Base-by-base conservation (phyloP, 129 eudicot genomes). In the Apium graveolens region DNA sequence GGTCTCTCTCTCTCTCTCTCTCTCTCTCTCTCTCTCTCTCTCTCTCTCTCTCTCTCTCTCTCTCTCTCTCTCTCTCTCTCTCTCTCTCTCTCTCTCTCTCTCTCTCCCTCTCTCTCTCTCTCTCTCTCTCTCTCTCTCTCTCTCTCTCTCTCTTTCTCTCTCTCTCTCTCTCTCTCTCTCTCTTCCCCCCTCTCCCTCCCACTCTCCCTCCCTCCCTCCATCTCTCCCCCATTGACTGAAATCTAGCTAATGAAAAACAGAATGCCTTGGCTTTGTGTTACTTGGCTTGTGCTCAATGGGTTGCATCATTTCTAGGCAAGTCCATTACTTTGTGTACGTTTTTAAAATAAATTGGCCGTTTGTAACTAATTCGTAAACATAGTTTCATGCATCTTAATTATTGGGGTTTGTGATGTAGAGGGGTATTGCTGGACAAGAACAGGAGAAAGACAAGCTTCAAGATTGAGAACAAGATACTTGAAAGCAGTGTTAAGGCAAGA, bases 401-500 rank as follows among this genome's bases (percentile, higher is more conserved):
- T 39, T 26, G 14, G 1, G 20, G 6, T 14, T 27, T 51, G 51
- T 38, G 10, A 21, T 44, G 48, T 42, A 89, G 91, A 89, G 89
- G 93, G 91, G 20, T 89, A 85, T 78, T 89, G 91, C 29, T 89
- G 91, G 91, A 84, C 91, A 83, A 87, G 93, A 79, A 83, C 93
- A 44, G 93, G 89, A 78, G 93, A 86, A 82, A 84, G 93, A 76
- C 93, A 89, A 70, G 89, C 93, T 29, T 86, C 93, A 27, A 76
- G 80, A 65, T 66, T 89, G 26, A 82, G 93, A 68, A 78, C 88
- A 74, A 85, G 84, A 68, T 89, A 89, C 46, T 79, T 89, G 41
- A 89, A 87, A 83, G 93, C 93, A n/a, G 90, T 89, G 46, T 78
- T 89, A 57, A 78, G 94, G 81, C 93, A 89, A 83, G 90, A 89